phyloP scores from a whole-genome alignment of 2,329 filamentous ascomycete species.

The Aspergillus vadensis region DNA sequence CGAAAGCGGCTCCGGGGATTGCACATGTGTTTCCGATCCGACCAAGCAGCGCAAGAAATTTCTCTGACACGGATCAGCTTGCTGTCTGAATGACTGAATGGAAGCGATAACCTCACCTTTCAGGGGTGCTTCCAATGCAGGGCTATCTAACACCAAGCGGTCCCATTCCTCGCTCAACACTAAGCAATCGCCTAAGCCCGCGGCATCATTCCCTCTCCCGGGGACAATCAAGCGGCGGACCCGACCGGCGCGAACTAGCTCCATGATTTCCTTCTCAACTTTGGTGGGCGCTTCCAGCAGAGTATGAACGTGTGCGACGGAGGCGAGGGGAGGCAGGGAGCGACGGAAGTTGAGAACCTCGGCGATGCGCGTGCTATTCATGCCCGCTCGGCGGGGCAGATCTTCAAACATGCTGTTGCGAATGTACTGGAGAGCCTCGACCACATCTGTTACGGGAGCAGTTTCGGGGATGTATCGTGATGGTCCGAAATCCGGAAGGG shows the following conservation, averaged over 20 bases:
- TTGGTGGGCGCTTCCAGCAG: conserved; percentile 57
- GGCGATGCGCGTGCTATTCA: conserved; percentile 63
- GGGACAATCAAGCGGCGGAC: conserved; percentile 59
- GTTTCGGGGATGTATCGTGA: conserved; percentile 53
- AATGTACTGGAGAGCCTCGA: conserved; percentile 57
- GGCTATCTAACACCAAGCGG: conserved; percentile 39
- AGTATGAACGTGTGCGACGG: conserved; percentile 62
- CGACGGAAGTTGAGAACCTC: conserved; percentile 60
- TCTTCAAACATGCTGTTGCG: conserved; percentile 57
- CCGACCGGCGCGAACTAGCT: conserved; percentile 53
- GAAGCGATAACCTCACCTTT: conserved; percentile 33
- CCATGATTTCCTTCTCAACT: conserved; percentile 62
- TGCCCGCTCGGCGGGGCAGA: conserved; percentile 58
- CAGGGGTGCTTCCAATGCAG: conserved; percentile 34
- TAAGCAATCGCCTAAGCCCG: conserved; percentile 60
- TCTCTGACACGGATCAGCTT: conserved; percentile 37
- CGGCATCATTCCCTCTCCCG: conserved; percentile 58
- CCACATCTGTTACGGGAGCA: conserved; percentile 51
- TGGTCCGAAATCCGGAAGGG: conserved; percentile 55
- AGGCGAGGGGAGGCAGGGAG: conserved; percentile 59
- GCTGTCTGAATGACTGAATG: conserved; percentile 3
- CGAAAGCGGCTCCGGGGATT: conserved; percentile 49
- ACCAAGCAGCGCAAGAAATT: conserved; percentile 53
- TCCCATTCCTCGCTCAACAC: conserved; percentile 58
- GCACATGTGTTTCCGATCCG: conserved; percentile 51